phyloP scores from a whole-genome alignment of 257 asterid species.

The Solanum virginianum region DNA sequence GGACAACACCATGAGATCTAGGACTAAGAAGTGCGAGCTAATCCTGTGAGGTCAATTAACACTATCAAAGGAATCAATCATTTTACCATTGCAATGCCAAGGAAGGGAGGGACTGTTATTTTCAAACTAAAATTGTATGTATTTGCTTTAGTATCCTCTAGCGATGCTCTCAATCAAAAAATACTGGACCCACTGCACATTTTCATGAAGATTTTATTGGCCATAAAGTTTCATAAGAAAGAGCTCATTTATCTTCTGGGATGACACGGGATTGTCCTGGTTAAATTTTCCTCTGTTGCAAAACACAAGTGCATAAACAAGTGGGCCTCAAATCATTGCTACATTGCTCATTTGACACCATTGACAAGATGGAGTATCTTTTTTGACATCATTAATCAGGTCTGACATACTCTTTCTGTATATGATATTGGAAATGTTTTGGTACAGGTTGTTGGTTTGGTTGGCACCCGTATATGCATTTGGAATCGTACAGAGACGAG shows the following conservation, averaged over 20 bases:
- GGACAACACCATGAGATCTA: not conserved
- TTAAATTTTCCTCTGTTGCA: not conserved
- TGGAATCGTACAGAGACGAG: constrained; percentile 76
- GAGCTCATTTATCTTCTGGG: not conserved
- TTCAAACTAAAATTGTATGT: not conserved
- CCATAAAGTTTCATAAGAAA: not conserved
- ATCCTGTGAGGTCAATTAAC: not conserved
- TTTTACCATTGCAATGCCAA: not conserved
- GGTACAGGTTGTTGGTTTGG: constrained; percentile 77
- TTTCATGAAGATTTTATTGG: not conserved
- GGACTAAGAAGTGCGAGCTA: not conserved
- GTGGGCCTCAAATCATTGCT: not conserved
- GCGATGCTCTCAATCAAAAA: not conserved
- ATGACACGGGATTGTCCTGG: not conserved
- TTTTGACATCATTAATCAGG: not conserved
- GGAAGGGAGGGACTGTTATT: not conserved
- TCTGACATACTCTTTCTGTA: not conserved
- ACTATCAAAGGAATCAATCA: not conserved
- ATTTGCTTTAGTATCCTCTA: not conserved
- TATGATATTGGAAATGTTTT: not conserved
- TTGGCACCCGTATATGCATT: constrained; percentile 81
- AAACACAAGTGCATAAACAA: not conserved
- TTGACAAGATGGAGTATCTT: not conserved
- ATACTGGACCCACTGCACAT: not conserved
- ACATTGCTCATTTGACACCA: not conserved